Base-by-base conservation (phyloP, 345 rosid genomes). In the Litchi chinensis region DNA sequence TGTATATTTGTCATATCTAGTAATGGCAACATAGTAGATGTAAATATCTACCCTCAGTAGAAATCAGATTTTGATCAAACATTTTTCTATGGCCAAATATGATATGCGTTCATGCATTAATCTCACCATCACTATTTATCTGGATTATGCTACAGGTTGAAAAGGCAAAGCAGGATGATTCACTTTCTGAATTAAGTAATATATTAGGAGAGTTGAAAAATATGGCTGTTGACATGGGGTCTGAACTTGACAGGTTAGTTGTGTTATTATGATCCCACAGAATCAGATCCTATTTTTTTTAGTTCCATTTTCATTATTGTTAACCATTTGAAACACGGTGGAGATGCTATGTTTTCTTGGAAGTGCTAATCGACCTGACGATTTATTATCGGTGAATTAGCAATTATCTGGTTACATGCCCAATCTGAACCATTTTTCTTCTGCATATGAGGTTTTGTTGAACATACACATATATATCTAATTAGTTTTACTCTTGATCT, bases 211-310 rank as follows among this genome's bases (percentile, higher is more conserved):
- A 95, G 39, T 80, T 95, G 79, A 95, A 92, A 85, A 77, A 71
- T 40, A 95, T 95, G 98, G 99, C 98, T 18, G 67, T 88, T 19
- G 98, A 90, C 70, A 91, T 95, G 97, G 97, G 98, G 57, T 82
- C 88, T 3, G 99, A 92, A 83, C 87, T 95, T 75, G 93, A 87
- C 73, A 82, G 91, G 99, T 95, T 75, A 37, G 88, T 82, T 19
- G 43, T 76, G 5, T 48, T 71, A 8, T 10, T 57, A 12, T 50
- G 57, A 56, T 68, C 39, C 15, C n/a, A 1, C 22, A 70, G 39
- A 70, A 22, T 22, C 59, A 28, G 8, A 54, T 67, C 65, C 22
- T 12, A 46, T 37, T 6, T 22, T 26, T 40, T 16, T n/a, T 22
- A 21, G 18, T 59, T 22, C 37, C 37, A 32, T 32, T 32, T 32